Conservation (phyloP, 108 stramenopile genomes). For the Pseudonitzschia pungens region DNA sequence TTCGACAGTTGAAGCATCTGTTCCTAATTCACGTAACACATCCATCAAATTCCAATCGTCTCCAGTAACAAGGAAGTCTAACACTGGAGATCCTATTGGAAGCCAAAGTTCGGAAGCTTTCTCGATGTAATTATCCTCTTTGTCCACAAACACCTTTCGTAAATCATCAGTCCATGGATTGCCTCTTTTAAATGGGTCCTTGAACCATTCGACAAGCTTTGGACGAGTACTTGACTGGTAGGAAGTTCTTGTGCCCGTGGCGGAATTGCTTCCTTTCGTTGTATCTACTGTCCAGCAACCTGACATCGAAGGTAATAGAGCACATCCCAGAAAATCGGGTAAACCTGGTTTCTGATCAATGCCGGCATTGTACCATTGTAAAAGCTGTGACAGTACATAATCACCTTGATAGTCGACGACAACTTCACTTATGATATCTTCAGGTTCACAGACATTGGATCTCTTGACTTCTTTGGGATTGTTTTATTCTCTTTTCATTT, state of each 20-base stretch:
- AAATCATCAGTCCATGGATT: conserved; percentile 77
- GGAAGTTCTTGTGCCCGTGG: conserved; percentile 21
- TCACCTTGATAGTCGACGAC: conserved; percentile 75
- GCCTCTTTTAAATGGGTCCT: conserved; percentile 73
- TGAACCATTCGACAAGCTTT: conserved; percentile 70
- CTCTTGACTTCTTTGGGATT: conserved; percentile 4
- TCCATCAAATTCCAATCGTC: conserved; percentile 64
- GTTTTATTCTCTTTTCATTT: conserved; percentile 1
- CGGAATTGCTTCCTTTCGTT: conserved; percentile 31
- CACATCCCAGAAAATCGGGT: conserved; percentile 73
- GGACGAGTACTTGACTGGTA: conserved; percentile 59
- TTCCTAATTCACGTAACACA: conserved; percentile 45
- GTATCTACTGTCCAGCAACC: conserved; percentile 45
- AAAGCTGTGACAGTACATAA: conserved; percentile 80
- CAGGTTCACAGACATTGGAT: conserved; percentile 61
- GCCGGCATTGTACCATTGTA: conserved; percentile 90
- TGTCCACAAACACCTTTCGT: conserved; percentile 50
- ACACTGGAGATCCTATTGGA: conserved; percentile 82
- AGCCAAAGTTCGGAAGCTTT: conserved; percentile 40
- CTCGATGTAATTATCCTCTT: conserved; percentile 17
- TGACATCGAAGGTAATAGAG: conserved; percentile 63
- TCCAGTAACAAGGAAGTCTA: conserved; percentile 84
- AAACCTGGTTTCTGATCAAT: conserved; percentile 75
- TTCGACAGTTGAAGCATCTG: conserved; percentile 18
- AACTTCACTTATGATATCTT: conserved; percentile 76